Evolutionary conservation across 73 alveolate genomes (phyloP).

Genomic region (Paraurostyla sp.): DNA sequence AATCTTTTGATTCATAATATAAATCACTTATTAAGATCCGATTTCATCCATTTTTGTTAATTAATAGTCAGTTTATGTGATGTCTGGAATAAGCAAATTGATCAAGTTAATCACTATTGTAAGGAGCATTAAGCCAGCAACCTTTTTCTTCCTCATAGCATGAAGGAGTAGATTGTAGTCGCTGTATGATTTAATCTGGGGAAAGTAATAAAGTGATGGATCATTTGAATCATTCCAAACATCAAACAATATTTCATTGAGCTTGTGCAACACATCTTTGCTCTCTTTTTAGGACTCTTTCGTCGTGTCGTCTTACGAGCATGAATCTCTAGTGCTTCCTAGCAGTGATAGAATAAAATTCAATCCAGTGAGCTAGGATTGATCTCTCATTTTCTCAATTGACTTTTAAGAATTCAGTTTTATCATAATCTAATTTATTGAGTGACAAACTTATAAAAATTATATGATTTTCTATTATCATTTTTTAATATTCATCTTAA

Average conservation of each 20-base stretch:
- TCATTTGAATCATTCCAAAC: slow-evolving; percentile 44
- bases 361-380: too few species aligned
- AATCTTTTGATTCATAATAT: neutral
- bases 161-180: neutral
- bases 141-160: slow-evolving; percentile 2
- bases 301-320: too few species aligned
- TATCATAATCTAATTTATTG: too few species aligned
- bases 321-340: too few species aligned
- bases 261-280: too few species aligned
- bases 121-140: neutral
- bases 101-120: neutral
- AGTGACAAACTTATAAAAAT: too few species aligned
- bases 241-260: neutral
- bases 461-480: too few species aligned
- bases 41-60: neutral
- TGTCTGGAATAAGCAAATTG: slow-evolving; percentile 20
- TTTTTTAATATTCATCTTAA: too few species aligned
- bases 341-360: too few species aligned
- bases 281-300: too few species aligned
- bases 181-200: neutral
- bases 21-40: neutral
- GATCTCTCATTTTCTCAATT: too few species aligned
- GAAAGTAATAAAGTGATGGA: slow-evolving; percentile 15
- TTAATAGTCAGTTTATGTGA: neutral
- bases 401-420: too few species aligned